Evolutionary conservation across 148 eudicot species (phyloP).

Genomic region (Diospyros kaki): DNA sequence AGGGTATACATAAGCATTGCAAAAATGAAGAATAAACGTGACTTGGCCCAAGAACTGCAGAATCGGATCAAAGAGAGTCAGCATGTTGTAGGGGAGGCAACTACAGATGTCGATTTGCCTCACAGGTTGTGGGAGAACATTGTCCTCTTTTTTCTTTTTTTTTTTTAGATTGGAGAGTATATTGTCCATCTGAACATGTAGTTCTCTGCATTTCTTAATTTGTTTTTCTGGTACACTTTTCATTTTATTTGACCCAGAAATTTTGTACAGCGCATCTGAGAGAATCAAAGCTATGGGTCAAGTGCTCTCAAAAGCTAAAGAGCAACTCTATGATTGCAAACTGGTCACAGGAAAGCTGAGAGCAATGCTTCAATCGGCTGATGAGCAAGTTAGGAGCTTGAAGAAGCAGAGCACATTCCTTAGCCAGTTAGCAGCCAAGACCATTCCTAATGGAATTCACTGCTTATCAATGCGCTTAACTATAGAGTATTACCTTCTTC

Average conservation of each 20-base stretch:
- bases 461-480: conserved; percentile 85
- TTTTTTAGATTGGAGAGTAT: neutral
- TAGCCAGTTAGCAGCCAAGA: conserved; percentile 86
- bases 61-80: conserved; percentile 84
- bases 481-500: conserved; percentile 70
- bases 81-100: conserved; percentile 79
- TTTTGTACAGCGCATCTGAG: conserved; percentile 53
- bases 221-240: neutral
- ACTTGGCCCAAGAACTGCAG: conserved; percentile 74
- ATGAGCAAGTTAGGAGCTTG: conserved; percentile 76
- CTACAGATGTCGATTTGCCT: conserved; percentile 69
- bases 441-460: conserved; percentile 77
- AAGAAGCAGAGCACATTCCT: conserved; percentile 85
- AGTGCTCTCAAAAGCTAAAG: conserved; percentile 66
- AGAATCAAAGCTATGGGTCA: conserved; percentile 75
- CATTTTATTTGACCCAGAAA: neutral
- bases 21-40: conserved; percentile 63
- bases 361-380: conserved; percentile 90
- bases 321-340: conserved; percentile 68
- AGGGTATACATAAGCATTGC: conserved; percentile 85
- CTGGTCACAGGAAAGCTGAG: conserved; percentile 70
- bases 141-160: conserved; percentile 3
- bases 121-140: conserved; percentile 44
- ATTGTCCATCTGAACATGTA: too few species aligned
- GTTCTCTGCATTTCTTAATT: too few species aligned